A percentile compares a stretch with the other conserved stretches of the same genome.
These are phyloP conservation scores for Forsythia viridissima DNA, from an alignment of 257 asterid genomes.

Conservation along the genomic window DNA sequence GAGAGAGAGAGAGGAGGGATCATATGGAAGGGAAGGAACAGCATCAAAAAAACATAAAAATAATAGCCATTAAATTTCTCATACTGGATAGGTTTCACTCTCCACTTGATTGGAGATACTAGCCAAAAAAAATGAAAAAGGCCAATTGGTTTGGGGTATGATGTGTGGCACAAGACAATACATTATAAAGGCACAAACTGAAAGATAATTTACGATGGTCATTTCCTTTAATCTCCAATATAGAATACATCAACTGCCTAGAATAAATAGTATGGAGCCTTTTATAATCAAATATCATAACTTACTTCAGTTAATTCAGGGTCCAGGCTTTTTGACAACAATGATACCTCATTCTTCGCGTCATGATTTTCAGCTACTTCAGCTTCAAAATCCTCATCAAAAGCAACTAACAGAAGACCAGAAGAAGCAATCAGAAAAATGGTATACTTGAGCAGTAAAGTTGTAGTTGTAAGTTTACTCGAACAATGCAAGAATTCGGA, in stretches of 20 bases:
- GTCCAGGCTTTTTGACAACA: slow-evolving; percentile 73
- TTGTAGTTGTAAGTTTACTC: not conserved
- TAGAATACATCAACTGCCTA: not conserved
- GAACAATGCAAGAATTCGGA: not conserved
- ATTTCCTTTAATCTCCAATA: not conserved
- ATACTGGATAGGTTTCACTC: not conserved
- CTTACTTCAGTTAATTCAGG: slow-evolving; percentile 86
- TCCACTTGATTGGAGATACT: not conserved
- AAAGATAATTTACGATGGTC: not conserved
- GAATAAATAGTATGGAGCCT: not conserved
- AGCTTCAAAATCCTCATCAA: slow-evolving; percentile 98
- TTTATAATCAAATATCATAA: slow-evolving; percentile 1
- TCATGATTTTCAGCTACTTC: slow-evolving; percentile 84
- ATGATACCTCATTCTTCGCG: slow-evolving; percentile 73
- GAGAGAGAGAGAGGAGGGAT: not conserved
- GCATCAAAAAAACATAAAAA: not conserved
- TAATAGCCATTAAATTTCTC: not conserved
- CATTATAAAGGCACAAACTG: not conserved
- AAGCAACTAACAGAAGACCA: slow-evolving; percentile 58
- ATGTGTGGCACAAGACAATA: not conserved
- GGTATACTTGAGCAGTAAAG: not conserved
- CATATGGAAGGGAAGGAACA: not conserved
- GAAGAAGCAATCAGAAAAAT: slow-evolving; percentile 17
- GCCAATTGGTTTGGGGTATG: not conserved
- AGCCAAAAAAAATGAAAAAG: not conserved